Base-by-base conservation (phyloP, 164 flowering plant species). In the Cinnamomum chago region DNA sequence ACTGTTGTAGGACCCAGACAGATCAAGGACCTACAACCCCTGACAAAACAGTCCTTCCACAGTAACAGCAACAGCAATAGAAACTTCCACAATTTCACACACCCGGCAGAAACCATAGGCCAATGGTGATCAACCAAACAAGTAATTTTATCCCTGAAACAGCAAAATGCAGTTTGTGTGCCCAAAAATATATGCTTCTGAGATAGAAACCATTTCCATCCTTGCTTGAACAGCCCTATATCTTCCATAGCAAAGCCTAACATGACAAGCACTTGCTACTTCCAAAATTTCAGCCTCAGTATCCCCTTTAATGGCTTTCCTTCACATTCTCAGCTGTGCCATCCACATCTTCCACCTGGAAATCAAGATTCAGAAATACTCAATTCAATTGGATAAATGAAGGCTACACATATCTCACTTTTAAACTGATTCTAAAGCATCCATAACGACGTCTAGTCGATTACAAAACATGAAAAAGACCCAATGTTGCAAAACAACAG, bases 151-250 rank as follows among this genome's bases (percentile, higher is more conserved):
- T 92, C 98, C 70, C 84, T 84, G 24, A 82, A 81, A 74, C 87
- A 80, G 24, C 81, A 55, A 22, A 73, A 70, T 0, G 78, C 83
- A 3, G 79, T 78, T 67, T 73, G 72, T 2, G 81, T 88, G 12
- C 80, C 77, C 20, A 86, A 82, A 73, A 76, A 89, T 12, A 77
- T 70, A 23, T 85, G 78, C 75, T 88, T 91, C 83, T 89, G 90
- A 1, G 92, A 89, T 50, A 78, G 89, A 25, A 94, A 28, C 97
- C 99, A 92, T 86, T 85, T 83, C 97, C 94, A 90, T 1, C 82
- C 91, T 77, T 93, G 97, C 81, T 85, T 88, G 73, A 90, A 86
- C 80, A 95, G 80, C 69, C 93, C 89, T 60, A 95, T 89, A 79
- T 93, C 97, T 78, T 92, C 98, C 85, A 83, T 80, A 70, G 33